Conservation (phyloP, 2,329 filamentous ascomycete genomes). For the Dryadomyces quercivorus region DNA sequence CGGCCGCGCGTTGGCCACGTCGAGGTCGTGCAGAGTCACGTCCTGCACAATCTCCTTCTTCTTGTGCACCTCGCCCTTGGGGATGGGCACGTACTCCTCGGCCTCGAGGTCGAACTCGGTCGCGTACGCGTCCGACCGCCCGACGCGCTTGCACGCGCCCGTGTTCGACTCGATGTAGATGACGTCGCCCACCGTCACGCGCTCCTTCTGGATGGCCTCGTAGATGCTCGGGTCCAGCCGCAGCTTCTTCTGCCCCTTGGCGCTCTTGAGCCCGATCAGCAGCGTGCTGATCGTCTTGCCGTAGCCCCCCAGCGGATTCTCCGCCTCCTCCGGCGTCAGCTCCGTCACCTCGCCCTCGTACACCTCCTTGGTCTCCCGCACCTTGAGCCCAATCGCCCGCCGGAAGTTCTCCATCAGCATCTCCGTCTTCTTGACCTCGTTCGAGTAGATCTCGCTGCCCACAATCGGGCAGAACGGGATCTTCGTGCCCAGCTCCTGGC, state of each 20-base stretch:
- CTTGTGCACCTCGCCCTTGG: constrained; percentile 98
- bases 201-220: constrained; percentile 97
- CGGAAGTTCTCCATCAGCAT: constrained; percentile 99
- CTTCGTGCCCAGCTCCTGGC: constrained; percentile 93
- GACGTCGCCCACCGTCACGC: constrained; percentile 90
- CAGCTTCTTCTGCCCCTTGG: constrained; percentile 95
- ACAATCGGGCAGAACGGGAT: constrained; percentile 98
- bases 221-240: constrained; percentile 96
- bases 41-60: constrained; percentile 99
- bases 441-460: constrained; percentile 93
- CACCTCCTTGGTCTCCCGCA: constrained; percentile 97
- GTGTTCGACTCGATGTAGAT: constrained; percentile 99
- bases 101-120: constrained; percentile 98
- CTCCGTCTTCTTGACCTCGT: constrained; percentile 99
- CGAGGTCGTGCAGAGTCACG: constrained; percentile 90
- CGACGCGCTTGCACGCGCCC: constrained; percentile 92
- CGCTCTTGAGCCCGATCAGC: constrained; percentile 87
- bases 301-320: constrained; percentile 93
- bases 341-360: constrained; percentile 99
- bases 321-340: constrained; percentile 91
- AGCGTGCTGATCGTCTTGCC: constrained; percentile 96
- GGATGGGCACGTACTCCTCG: constrained; percentile 97
- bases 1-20: constrained; percentile 87
- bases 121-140: constrained; percentile 89
- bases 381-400: constrained; percentile 87